Conservation (phyloP, 176 grass and related monocot species). For the maize (Zea mays) region DNA sequence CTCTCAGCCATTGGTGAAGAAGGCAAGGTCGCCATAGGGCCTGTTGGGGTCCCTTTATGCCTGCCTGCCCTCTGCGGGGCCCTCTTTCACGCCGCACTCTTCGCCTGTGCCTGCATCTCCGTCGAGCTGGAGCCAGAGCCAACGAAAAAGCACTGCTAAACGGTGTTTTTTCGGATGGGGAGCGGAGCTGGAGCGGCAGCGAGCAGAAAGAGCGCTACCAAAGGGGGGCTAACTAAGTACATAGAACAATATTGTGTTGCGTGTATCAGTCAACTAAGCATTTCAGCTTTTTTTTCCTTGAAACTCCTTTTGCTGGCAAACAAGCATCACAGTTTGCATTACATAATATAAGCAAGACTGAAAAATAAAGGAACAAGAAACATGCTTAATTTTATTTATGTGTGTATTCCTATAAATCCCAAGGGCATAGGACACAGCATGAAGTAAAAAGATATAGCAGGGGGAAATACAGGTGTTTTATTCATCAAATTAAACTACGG, state of each 20-base stretch:
- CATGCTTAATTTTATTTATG: background rate
- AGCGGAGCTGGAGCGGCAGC: no score
- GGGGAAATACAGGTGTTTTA: background rate
- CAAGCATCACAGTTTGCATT: background rate
- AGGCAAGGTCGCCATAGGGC: no score
- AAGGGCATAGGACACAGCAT: background rate
- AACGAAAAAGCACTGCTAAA: no score
- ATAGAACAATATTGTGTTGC: background rate
- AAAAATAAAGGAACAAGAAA: background rate
- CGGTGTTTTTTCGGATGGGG: no score
- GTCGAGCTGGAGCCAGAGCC: no score
- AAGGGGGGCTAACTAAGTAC: background rate
- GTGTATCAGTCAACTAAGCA: slow-evolving; percentile 10
- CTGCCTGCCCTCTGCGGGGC: no score
- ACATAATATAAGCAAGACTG: slow-evolving; percentile 7
- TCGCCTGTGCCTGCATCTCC: no score
- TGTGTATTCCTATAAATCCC: background rate
- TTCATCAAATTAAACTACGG: background rate
- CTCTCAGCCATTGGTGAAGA: no score
- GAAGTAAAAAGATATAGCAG: slow-evolving; percentile 14
- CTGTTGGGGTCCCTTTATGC: no score
- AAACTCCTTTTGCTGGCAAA: background rate
- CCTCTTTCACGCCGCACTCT: no score
- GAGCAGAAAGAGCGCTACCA: no score
- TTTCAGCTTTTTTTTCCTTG: background rate